Base-by-base conservation (phyloP, 169 alveolate genomes). In the Besnoitia besnoiti region DNA sequence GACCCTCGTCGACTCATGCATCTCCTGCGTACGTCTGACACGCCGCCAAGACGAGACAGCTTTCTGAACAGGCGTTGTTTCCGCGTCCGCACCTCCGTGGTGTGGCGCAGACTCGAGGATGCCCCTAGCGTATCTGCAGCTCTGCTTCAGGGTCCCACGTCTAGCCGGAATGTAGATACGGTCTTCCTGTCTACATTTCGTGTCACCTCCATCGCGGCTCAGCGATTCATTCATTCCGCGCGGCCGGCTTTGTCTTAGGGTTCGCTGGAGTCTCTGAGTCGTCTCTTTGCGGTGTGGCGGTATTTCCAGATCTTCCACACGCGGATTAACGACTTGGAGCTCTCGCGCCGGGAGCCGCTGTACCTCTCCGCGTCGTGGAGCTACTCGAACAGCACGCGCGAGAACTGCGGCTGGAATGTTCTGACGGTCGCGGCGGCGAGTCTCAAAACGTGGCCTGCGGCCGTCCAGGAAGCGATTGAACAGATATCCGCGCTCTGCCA, bases 381-480 rank as follows among this genome's bases (percentile, higher is more conserved):
- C 47, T 77, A 77, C 59, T 40, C 59, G 37, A 46, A 47, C 73
- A 80, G 89, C 73, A 21, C 75, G 37, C 37, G 89, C 10, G 89
- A 80, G 44, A 80, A 80, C 39, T 80, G 89, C 73, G 89, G 73
- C 73, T 80, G 89, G 89, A 80, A 80, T n/a, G 40, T 21, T 5
- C 89, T 80, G 40, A 30, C 73, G 0, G n/a, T 80, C 40, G 87
- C 87, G 1, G 62, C 89, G 12, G 89, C 89, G 3, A 80, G 27
- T 19, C 61, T 47, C 30, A 12, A 27, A 27, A 24, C 62, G 30
- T 80, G 89, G 89, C 37, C n/a, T 3, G 73, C 3, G 44, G 89
- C 89, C 49, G 42, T 80, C 73, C 75, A 80, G 5, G 89, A 42
- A 47, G 89, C 73, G 4, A 5, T 80, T 14, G 37, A 80, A 40